phyloP scores from a whole-genome alignment of 192 early-diverging fungal genomes.

The Coemansia sp. region DNA sequence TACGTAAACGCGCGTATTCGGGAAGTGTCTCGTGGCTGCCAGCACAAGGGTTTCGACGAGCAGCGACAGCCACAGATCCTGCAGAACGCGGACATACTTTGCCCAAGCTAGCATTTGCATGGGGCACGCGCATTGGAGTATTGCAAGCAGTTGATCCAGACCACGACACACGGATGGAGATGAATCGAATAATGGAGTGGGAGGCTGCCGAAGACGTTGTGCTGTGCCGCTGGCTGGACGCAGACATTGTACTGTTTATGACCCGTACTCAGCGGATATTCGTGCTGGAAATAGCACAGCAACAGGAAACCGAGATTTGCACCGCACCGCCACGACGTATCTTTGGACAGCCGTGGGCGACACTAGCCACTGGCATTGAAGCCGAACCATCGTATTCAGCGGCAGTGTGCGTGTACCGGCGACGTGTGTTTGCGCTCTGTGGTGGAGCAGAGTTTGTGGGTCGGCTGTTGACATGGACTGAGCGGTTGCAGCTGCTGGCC shows the following conservation, averaged over 20 bases:
- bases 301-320: constrained; percentile 39
- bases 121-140: constrained; percentile 20
- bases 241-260: constrained; percentile 35
- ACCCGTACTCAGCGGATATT: constrained; percentile 47
- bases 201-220: constrained; percentile 43
- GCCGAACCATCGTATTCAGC: constrained; percentile 50
- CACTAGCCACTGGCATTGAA: constrained; percentile 46
- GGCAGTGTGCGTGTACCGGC: constrained; percentile 29
- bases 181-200: constrained; percentile 29
- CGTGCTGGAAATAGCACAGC: constrained; percentile 34
- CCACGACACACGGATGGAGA: constrained; percentile 20
- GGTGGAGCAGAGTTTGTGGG: constrained; percentile 31
- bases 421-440: constrained; percentile 40
- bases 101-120: constrained; percentile 39
- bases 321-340: constrained; percentile 35
- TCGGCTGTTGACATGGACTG: constrained; percentile 42
- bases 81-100: constrained; percentile 11
- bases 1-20: constrained; percentile 36
- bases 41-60: constrained; percentile 19
- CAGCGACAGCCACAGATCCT: constrained; percentile 31
- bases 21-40: constrained; percentile 48
- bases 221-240: constrained; percentile 46
- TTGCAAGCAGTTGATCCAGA: constrained; percentile 28
- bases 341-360: constrained; percentile 41
- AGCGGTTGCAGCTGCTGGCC: constrained; percentile 39